Base-by-base conservation (phyloP, 768 basidiomycete species). In the Mycena leptocephala region DNA sequence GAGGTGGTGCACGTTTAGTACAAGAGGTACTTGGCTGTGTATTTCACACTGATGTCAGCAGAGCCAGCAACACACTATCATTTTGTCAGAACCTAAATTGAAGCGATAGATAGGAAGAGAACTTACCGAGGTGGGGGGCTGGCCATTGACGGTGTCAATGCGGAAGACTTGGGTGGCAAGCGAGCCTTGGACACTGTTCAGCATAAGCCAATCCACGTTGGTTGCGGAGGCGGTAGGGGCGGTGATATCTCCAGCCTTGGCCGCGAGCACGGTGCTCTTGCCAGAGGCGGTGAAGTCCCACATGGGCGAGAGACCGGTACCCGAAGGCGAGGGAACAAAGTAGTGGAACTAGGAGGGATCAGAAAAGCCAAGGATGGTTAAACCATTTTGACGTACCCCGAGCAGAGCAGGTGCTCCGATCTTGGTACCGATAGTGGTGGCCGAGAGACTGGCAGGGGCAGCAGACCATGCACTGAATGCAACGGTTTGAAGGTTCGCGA, bases 161-260 rank as follows among this genome's bases (percentile, higher is more conserved):
- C 89, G 81, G 82, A 84, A 89, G 10, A 88, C 81, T 53, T 78
- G 63, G 59, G 76, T 82, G 1, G 88, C 87, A 6, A 88, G 79
- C 10, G 80, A 79, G 9, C 88, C 89, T 30, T 84, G 28, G 18
- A 85, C 78, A 41, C 70, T 81, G 28, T 79, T 83, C 10, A 90
- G 75, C 80, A 84, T 79, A 35, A 89, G 79, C 85, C 86, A 88
- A 61, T 88, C 85, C 30, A 90, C 82, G 75, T 88, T 83, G 37
- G 64, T 59, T 1, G 70, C 64, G 53, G 79, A 58, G 30, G 72
- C 70, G 20, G 81, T 78, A 26, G 81, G 84, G 37, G 83, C 76
- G 37, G 82, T 78, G 67, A 81, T 84, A 26, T 81, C 80, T 39
- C 80, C 75, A 6, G 79, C 71, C 62, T 83, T 77, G 35, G 81